Base-by-base conservation (phyloP, 352 stramenopile species). In the Phytophthora macrochlamydospora region DNA sequence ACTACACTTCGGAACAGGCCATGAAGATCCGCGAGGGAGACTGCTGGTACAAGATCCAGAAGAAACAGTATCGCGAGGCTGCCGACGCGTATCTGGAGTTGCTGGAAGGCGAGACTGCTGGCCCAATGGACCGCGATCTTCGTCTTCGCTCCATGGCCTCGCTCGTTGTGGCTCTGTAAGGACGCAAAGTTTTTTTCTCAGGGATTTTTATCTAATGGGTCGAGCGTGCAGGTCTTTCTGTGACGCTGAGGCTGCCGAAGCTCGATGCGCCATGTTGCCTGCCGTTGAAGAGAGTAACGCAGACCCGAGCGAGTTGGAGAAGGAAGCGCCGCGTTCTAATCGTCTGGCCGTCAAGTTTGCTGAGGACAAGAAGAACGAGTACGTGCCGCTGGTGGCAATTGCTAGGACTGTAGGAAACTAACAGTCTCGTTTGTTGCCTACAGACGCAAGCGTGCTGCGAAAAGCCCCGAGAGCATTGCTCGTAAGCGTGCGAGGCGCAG, bases 311-410 rank as follows among this genome's bases (percentile, higher is more conserved):
- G 85, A 91, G 46, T 52, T 93, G 57, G 85, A 93, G 67, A 80
- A 85, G 50, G 71, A 81, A 51, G 85, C 76, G 35, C 71, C 78
- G 18, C 80, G 79, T 31, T 93, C 85, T 18, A 91, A 69, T 57
- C 83, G 75, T 44, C 68, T 91, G 13, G 76, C 76, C 18, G 78
- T 81, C 33, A 93, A 91, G 63, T 76, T 91, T 48, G 63, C 71
- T 44, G 76, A 63, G 28, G 83, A 93, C 69, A 93, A 93, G 78
- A 93, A 90, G 72, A 91, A 74, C 69, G 85, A 92, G 86, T 93
- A 76, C 57, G 79, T 87, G 44, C 5, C n/a, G 18, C 42, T 13
- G 24, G n/a, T 11, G 29, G 24, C 6, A 13, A 57, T 30, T 48
- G 1, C 37, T n/a, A 33, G 11, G 7, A 24, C 9, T 40, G 35